Evolutionary conservation across 1,284 basidiomycete species (phyloP).

Genomic region (Austroboletus novae-zelandiae): DNA sequence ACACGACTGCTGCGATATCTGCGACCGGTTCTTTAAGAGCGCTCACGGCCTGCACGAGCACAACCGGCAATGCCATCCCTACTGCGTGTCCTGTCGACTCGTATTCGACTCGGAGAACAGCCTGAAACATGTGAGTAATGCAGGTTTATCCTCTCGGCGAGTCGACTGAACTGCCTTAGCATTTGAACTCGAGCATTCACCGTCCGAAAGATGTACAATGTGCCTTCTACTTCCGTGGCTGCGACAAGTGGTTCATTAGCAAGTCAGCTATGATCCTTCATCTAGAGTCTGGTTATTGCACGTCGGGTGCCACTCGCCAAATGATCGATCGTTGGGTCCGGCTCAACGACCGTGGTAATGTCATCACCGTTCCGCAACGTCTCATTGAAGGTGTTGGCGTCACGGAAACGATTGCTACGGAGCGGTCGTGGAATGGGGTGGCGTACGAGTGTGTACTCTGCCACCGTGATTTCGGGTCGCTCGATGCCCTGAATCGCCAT

Average conservation of each 20-base stretch:
- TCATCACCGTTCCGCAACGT: constrained; percentile 37
- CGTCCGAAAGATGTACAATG: constrained; percentile 37
- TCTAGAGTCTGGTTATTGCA: constrained; percentile 44
- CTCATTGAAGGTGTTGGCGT: constrained; percentile 30
- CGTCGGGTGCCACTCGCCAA: constrained; percentile 36
- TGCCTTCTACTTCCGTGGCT: constrained; percentile 37
- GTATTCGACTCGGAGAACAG: constrained; percentile 41
- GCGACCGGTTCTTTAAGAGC: constrained; percentile 39
- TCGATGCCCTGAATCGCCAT: constrained; percentile 48
- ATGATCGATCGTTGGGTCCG: constrained; percentile 36
- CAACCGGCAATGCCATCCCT: constrained; percentile 46
- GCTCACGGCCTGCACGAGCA: constrained; percentile 44
- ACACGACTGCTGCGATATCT: constrained; percentile 43
- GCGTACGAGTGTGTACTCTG: constrained; percentile 58
- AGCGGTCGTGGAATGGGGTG: constrained; percentile 44
- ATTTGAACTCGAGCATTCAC: constrained; percentile 41
- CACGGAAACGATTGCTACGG: constrained; percentile 37
- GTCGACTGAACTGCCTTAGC: constrained; percentile 21
- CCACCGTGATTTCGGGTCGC: constrained; percentile 36
- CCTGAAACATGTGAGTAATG: constrained; percentile 24
- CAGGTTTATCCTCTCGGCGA: background rate
- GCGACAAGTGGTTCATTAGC: constrained; percentile 40
- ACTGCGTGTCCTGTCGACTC: constrained; percentile 45
- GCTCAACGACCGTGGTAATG: constrained; percentile 30
- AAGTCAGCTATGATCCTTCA: constrained; percentile 46